Conservation (phyloP, 2,329 filamentous ascomycete species). For the Didymella pinodella region DNA sequence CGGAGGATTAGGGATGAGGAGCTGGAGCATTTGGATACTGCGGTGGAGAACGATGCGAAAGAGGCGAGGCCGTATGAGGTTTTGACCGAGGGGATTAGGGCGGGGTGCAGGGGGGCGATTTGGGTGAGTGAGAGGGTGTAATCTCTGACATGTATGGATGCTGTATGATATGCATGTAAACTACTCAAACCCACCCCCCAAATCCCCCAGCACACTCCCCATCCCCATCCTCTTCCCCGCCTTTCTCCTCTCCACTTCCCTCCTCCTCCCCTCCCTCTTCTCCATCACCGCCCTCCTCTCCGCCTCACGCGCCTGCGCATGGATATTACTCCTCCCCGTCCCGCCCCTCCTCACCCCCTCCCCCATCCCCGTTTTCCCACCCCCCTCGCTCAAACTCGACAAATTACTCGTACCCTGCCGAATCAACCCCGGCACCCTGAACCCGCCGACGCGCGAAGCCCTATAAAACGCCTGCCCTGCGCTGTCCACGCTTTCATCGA, state of each 20-base stretch:
- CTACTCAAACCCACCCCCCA: slow-evolving; percentile 50
- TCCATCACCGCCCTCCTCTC: slow-evolving; percentile 62
- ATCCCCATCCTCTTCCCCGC: slow-evolving; percentile 42
- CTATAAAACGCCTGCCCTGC: slow-evolving; percentile 64
- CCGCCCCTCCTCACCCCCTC: slow-evolving; percentile 56
- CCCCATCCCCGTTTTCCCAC: slow-evolving; percentile 6
- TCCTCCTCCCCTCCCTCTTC: slow-evolving; percentile 60
- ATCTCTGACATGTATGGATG: background rate
- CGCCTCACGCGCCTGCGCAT: slow-evolving; percentile 66
- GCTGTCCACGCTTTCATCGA: slow-evolving; percentile 31
- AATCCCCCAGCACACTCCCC: slow-evolving; percentile 45
- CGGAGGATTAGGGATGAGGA: slow-evolving; percentile 92
- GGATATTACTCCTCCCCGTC: slow-evolving; percentile 67
- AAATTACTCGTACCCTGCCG: slow-evolving; percentile 72
- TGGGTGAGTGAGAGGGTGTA: slow-evolving; percentile 83
- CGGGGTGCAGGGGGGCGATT: slow-evolving; percentile 91
- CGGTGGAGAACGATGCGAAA: slow-evolving; percentile 90
- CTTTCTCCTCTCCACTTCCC: slow-evolving; percentile 57
- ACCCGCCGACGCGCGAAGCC: slow-evolving; percentile 54
- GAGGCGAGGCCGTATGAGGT: slow-evolving; percentile 89
- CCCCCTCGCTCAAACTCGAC: slow-evolving; percentile 39
- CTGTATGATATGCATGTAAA: background rate
- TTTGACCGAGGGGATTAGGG: slow-evolving; percentile 83
- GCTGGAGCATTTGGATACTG: slow-evolving; percentile 94
- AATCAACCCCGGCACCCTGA: slow-evolving; percentile 75